Evolutionary conservation across 306 rosid genomes (phyloP).

Genomic region (Casuarina cunninghamiana): DNA sequence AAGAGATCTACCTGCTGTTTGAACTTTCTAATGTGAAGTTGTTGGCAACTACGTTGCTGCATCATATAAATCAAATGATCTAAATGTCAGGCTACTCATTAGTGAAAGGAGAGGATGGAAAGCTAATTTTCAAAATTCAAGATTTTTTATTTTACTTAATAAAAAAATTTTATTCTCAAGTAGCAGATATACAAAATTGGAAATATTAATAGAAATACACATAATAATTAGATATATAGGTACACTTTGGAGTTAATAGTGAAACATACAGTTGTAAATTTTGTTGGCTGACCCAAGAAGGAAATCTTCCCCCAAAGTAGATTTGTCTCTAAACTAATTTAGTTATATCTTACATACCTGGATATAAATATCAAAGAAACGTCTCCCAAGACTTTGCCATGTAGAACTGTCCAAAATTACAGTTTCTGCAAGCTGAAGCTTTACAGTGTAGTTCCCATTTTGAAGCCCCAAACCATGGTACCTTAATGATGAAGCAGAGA

Average conservation of each 20-base stretch:
- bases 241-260: not conserved
- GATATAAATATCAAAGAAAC: conserved; percentile 70
- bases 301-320: conserved; percentile 66
- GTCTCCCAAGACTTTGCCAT: conserved; percentile 73
- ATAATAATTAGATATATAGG: not conserved
- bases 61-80: conserved; percentile 24
- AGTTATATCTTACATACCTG: conserved; percentile 46
- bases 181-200: not conserved
- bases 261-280: conserved; percentile 58
- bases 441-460: conserved; percentile 64
- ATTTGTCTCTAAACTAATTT: not conserved
- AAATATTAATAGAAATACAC: not conserved
- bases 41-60: conserved; percentile 84
- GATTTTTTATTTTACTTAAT: not conserved
- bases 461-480: conserved; percentile 75
- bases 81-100: conserved; percentile 20
- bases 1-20: conserved; percentile 51
- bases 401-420: conserved; percentile 33
- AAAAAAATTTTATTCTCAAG: not conserved
- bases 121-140: not conserved
- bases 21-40: conserved; percentile 54
- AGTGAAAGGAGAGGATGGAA: not conserved
- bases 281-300: conserved; percentile 61
- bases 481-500: conserved; percentile 80
- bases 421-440: conserved; percentile 66